Percentiles rank a stretch among this genome's conserved stretches.
Evolutionary conservation across 2,329 filamentous ascomycete species (phyloP).

Genomic region (Truncatella angustata): DNA sequence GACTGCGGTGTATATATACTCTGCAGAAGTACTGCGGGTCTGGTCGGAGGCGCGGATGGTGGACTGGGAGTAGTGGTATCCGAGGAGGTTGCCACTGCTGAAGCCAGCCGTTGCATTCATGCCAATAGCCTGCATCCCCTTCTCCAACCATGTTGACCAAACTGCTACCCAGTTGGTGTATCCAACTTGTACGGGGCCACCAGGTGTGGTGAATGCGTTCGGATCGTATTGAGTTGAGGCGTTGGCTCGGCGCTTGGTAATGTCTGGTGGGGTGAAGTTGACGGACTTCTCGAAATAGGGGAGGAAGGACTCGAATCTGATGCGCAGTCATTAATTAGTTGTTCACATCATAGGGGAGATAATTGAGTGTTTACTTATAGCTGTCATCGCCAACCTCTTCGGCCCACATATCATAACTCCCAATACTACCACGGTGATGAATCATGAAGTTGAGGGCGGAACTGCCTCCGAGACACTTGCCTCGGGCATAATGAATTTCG

Average conservation of each 20-base stretch:
- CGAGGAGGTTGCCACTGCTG: slow-evolving; percentile 39
- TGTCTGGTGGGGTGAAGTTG: slow-evolving; percentile 28
- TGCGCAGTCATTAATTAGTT: neutral
- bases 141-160: slow-evolving; percentile 36
- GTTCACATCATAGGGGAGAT: too few species aligned
- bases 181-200: slow-evolving; percentile 39
- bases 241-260: slow-evolving; percentile 19
- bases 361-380: slow-evolving; percentile 18
- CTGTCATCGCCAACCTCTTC: slow-evolving; percentile 22
- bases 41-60: slow-evolving; percentile 28
- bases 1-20: slow-evolving; percentile 12
- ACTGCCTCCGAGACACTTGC: slow-evolving; percentile 29
- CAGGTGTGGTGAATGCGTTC: slow-evolving; percentile 27
- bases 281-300: slow-evolving; percentile 25
- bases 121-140: slow-evolving; percentile 39
- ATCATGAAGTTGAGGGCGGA: slow-evolving; percentile 30
- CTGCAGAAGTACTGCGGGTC: slow-evolving; percentile 13
- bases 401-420: slow-evolving; percentile 23
- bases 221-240: slow-evolving; percentile 26
- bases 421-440: slow-evolving; percentile 24
- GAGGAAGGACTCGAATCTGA: slow-evolving; percentile 14
- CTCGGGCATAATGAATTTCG: slow-evolving; percentile 25
- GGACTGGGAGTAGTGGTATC: slow-evolving; percentile 30
- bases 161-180: slow-evolving; percentile 38
- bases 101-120: slow-evolving; percentile 35